Percentiles rank a stretch among this genome's conserved stretches.
Evolutionary conservation across 192 early-diverging fungal species (phyloP).

Genomic region (Jimgerdemannia lactiflua): DNA sequence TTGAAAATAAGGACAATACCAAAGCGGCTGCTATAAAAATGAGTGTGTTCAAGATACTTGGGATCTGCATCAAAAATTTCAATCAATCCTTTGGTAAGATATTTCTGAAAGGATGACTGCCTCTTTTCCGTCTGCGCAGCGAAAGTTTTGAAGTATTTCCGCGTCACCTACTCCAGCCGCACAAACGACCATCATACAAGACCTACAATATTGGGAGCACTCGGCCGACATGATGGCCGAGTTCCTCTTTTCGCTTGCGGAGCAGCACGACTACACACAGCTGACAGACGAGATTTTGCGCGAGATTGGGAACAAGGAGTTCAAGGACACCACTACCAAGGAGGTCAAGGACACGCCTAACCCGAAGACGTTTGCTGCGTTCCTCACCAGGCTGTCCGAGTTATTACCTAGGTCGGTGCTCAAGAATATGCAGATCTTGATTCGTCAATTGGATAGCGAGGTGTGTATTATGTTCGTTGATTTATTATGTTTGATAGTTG

Average conservation of each 20-base stretch:
- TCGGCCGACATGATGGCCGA: constrained; percentile 81
- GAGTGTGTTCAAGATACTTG: constrained; percentile 63
- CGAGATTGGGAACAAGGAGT: constrained; percentile 59
- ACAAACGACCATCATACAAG: constrained; percentile 74
- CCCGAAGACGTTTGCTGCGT: constrained; percentile 82
- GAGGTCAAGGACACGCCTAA: constrained; percentile 68
- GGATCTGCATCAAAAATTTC: constrained; percentile 75
- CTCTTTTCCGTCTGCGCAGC: neutral
- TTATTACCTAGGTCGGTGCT: constrained; percentile 76
- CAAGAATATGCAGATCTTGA: constrained; percentile 86
- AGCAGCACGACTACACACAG: constrained; percentile 61
- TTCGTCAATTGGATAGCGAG: constrained; percentile 86
- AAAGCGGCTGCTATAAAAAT: constrained; percentile 60
- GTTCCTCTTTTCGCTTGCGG: constrained; percentile 60
- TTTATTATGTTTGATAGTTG: neutral
- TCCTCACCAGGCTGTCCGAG: constrained; percentile 82
- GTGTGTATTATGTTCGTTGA: constrained; percentile 36
- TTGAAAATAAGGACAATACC: constrained; percentile 74
- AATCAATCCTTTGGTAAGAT: constrained; percentile 68
- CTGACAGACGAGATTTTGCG: constrained; percentile 72
- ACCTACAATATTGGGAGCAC: constrained; percentile 84
- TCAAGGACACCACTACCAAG: constrained; percentile 36
- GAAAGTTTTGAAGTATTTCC: neutral
- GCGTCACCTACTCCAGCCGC: constrained; percentile 39
- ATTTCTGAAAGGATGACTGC: neutral